A percentile compares a stretch with the other conserved stretches of the same genome.
These are phyloP conservation scores for Chamaecyparis obtusa DNA, from an alignment of 75 land plant genomes.

Conservation along the genomic window DNA sequence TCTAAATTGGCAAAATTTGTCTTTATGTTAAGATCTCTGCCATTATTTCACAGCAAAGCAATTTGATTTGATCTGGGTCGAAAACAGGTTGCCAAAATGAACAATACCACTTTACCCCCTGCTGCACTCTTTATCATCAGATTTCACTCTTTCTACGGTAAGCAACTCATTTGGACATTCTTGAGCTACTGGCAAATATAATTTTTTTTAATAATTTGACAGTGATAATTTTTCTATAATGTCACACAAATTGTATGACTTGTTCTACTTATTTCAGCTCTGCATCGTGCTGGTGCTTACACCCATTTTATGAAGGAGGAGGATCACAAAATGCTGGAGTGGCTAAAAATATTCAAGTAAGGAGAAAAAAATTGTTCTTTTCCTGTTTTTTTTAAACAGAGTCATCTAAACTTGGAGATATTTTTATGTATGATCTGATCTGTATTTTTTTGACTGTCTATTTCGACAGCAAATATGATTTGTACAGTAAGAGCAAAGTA, in stretches of 20 bases:
- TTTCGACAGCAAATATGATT: constrained; percentile 70
- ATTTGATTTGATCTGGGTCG: background rate
- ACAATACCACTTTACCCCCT: constrained; percentile 65
- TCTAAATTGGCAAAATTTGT: background rate
- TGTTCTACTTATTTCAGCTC: constrained; percentile 38
- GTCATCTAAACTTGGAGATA: too few relatives aligned
- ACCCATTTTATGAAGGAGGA: constrained; percentile 65
- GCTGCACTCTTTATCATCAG: constrained; percentile 75
- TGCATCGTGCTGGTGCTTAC: constrained; percentile 68
- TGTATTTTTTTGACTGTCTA: too few relatives aligned
- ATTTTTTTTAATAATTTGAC: too few relatives aligned
- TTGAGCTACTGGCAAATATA: too few relatives aligned
- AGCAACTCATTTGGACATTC: background rate
- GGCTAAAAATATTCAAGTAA: constrained; percentile 83
- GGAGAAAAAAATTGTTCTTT: background rate
- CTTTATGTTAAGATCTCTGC: background rate
- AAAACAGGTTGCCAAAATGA: constrained; percentile 67
- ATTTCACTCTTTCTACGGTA: constrained; percentile 86
- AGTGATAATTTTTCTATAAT: too few relatives aligned
- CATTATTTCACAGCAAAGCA: background rate
- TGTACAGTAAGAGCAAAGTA: constrained; percentile 87
- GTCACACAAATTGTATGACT: background rate
- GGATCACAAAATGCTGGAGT: constrained; percentile 61
- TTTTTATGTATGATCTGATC: too few relatives aligned
- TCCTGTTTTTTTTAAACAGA: background rate